Evolutionary conservation across 2,329 filamentous ascomycete genomes (phyloP), one percentile per base, ranked within the genome.

Genomic region (Achaetomium macrosporum): DNA sequence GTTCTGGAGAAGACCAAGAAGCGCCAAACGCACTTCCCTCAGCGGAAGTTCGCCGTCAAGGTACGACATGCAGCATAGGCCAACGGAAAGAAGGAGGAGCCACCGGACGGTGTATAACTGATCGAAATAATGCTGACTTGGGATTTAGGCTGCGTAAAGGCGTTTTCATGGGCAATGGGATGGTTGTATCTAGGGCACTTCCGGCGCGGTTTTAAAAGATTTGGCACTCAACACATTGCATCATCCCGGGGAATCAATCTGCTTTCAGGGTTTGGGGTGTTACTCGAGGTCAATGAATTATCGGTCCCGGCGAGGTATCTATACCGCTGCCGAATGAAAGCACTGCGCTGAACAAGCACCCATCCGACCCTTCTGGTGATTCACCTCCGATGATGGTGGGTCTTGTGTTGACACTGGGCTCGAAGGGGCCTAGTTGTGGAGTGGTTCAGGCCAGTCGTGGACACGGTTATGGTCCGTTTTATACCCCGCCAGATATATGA

Each of bases 21-120:
- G 90, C 89, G 86, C 80, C 76, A 82, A 74, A 85, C 82, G 66
- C 92, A 99, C 82, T 99, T 99, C 84, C 93, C 93, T 65, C 90
- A 95, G 83, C 87, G 93, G 79, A 96, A 95, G 81, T 99, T 87
- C 78, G 93, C 93, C 76, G 88, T 99, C 76, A 99, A 97, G 92
- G 93, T 91, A 81, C 65, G 76, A 63, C 54, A 46, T 50, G 51
- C n/a, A 33, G 41, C 44, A n/a, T 29, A 33, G 30, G 30, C 11
- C n/a, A 13, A 46, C 39, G 35, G 43, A 17, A 41, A 13, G 25
- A 30, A 39, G 37, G 36, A 35, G 7, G 15, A 15, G 40, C 20
- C 25, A n/a, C 7, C n/a, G 8, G 16, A 15, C 25, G n/a, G 19
- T 20, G 40, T 29, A 43, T 15, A 35, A 17, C 2, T 16, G 29